Conservation (phyloP, 2,329 filamentous ascomycete genomes). For the Calonectria naviculata region DNA sequence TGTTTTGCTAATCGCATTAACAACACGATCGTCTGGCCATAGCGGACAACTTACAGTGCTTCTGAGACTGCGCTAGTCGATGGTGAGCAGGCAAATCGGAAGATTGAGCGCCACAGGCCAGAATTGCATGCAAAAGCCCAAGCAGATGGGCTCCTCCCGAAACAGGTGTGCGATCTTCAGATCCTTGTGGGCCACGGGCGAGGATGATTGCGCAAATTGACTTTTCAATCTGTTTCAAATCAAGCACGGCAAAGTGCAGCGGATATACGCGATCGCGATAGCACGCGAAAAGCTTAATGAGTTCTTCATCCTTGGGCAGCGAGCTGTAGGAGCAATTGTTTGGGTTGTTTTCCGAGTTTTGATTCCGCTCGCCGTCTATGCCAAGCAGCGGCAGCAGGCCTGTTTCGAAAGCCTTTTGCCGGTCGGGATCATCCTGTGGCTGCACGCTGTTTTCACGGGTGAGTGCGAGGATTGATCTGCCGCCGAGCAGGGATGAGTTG, state of each 20-base stretch:
- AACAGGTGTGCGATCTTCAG: background rate
- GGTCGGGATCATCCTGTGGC: conserved; percentile 15
- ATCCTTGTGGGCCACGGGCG: background rate
- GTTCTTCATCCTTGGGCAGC: conserved; percentile 14
- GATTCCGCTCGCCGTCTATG: background rate
- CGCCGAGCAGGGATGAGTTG: conserved; percentile 20
- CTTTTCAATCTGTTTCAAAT: conserved; percentile 24
- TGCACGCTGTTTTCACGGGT: conserved; percentile 8
- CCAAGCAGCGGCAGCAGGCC: conserved; percentile 30
- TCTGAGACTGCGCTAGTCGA: conserved; percentile 11
- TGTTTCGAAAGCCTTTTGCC: conserved; percentile 25
- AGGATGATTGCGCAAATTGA: conserved; percentile 24
- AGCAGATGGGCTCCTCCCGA: conserved; percentile 7
- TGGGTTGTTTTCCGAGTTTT: background rate
- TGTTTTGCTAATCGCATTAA: background rate
- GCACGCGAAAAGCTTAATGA: conserved; percentile 26
- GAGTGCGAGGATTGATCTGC: conserved; percentile 29
- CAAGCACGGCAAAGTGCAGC: conserved; percentile 23
- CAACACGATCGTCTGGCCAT: background rate
- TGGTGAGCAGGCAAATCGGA: conserved; percentile 18
- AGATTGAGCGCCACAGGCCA: conserved; percentile 33
- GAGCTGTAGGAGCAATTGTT: background rate
- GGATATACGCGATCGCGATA: conserved; percentile 28
- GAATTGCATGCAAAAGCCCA: conserved; percentile 31
- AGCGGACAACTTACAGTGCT: conserved; percentile 4